These are phyloP conservation scores for Rhodotorula diobovata DNA, from an alignment of 768 basidiomycete genomes.

Conservation along the genomic window DNA sequence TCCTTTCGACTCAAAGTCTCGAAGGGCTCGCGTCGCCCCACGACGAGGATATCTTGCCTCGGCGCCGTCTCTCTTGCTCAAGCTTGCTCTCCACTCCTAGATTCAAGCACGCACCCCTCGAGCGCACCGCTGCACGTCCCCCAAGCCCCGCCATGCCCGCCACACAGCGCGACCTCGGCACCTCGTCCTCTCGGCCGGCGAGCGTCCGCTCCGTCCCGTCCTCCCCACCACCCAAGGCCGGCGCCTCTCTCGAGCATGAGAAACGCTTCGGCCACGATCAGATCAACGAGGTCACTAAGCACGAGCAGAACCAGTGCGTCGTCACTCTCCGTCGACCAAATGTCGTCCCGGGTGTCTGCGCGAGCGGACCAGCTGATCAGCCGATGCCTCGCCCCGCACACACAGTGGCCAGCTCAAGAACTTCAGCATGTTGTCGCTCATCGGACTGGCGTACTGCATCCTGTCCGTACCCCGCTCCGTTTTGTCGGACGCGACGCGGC, in stretches of 20 bases:
- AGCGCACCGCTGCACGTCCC: no score
- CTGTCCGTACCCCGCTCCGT: not conserved
- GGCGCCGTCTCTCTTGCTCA: no score
- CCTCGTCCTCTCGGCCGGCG: not conserved
- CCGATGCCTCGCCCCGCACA: no score
- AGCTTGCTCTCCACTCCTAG: no score
- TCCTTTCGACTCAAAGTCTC: no score
- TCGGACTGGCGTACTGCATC: slow-evolving; percentile 21
- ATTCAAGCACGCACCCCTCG: no score
- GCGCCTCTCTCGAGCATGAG: not conserved
- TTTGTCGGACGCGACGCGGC: no score
- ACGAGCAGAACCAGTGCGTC: slow-evolving; percentile 25
- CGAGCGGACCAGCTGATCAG: no score
- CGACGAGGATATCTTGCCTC: no score
- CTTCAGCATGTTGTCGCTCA: slow-evolving; percentile 25
- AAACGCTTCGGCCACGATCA: slow-evolving; percentile 2
- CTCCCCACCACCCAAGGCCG: not conserved
- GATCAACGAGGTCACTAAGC: slow-evolving; percentile 11
- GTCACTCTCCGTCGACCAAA: not conserved
- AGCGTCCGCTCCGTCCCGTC: not conserved
- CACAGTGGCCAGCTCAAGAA: slow-evolving; percentile 30
- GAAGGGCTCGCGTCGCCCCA: no score
- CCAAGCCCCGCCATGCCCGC: not conserved
- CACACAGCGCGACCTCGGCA: not conserved
- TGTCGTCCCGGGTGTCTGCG: no score